Evolutionary conservation across 2,329 filamentous ascomycete species (phyloP).

Genomic region (Nemania serpens): DNA sequence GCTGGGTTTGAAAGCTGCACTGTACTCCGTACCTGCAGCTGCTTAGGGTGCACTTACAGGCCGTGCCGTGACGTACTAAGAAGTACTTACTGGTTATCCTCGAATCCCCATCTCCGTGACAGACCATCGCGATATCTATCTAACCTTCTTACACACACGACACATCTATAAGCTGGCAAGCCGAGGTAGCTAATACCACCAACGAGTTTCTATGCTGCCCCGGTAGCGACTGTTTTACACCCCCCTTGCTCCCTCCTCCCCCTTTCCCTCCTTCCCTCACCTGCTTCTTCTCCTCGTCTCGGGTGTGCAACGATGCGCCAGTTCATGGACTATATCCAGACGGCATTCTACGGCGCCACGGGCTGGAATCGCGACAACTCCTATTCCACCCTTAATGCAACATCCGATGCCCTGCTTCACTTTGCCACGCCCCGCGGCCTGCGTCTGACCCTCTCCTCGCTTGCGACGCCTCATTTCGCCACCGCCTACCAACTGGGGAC

Average conservation of each 20-base stretch:
- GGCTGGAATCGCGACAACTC: conserved; percentile 92
- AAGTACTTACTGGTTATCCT: too few relatives aligned
- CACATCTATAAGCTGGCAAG: too few relatives aligned
- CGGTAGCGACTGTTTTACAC: conserved; percentile 14
- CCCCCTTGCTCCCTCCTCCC: not conserved
- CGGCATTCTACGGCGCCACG: conserved; percentile 84
- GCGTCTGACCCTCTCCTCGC: conserved; percentile 84
- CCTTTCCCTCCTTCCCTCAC: not conserved
- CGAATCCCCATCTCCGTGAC: too few relatives aligned
- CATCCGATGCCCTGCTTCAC: conserved; percentile 82
- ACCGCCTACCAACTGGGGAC: conserved; percentile 92
- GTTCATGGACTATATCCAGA: conserved; percentile 97
- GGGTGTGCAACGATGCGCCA: conserved; percentile 72
- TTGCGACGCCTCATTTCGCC: conserved; percentile 90
- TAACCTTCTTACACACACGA: too few relatives aligned
- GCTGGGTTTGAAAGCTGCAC: too few relatives aligned
- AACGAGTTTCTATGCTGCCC: conserved; percentile 14
- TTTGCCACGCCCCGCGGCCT: conserved; percentile 86
- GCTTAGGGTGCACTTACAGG: too few relatives aligned
- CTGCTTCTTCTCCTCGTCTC: conserved; percentile 15
- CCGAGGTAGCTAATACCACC: not conserved
- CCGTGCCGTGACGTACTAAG: too few relatives aligned
- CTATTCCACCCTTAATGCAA: conserved; percentile 84
- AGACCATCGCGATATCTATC: too few relatives aligned
- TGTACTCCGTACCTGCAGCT: too few relatives aligned